phyloP scores from a whole-genome alignment of 176 grass and related monocot genomes.

The Coix lacrymajobi region DNA sequence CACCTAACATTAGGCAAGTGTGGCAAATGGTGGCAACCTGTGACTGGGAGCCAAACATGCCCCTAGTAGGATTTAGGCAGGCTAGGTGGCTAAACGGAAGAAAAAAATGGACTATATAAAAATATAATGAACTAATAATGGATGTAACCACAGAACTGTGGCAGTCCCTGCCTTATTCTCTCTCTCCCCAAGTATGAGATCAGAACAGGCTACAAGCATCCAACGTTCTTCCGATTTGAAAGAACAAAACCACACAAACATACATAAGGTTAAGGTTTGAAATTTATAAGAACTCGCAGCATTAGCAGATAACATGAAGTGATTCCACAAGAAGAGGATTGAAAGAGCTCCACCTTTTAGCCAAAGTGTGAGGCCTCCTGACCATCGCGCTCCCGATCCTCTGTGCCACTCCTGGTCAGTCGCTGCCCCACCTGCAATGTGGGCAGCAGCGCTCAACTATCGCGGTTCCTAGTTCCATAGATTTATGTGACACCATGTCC shows the following conservation, averaged over 20 bases:
- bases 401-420: not conserved
- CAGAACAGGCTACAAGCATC: too few relatives aligned
- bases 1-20: not conserved
- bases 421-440: not conserved
- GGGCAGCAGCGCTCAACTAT: not conserved
- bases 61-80: not conserved
- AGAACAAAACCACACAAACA: not conserved
- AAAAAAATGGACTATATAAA: not conserved
- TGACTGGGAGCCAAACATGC: not conserved
- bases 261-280: not conserved
- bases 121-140: not conserved
- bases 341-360: not conserved
- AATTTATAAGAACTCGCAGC: not conserved
- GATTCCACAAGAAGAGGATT: not conserved
- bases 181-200: not conserved
- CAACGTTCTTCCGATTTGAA: not conserved
- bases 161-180: not conserved
- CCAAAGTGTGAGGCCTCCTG: not conserved
- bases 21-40: not conserved
- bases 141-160: not conserved
- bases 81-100: not conserved
- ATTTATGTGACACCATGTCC: not conserved
- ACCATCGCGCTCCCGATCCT: not conserved
- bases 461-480: not conserved
- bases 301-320: not conserved